Evolutionary conservation across 306 rosid genomes (phyloP).

Genomic region (Urtica urens): DNA sequence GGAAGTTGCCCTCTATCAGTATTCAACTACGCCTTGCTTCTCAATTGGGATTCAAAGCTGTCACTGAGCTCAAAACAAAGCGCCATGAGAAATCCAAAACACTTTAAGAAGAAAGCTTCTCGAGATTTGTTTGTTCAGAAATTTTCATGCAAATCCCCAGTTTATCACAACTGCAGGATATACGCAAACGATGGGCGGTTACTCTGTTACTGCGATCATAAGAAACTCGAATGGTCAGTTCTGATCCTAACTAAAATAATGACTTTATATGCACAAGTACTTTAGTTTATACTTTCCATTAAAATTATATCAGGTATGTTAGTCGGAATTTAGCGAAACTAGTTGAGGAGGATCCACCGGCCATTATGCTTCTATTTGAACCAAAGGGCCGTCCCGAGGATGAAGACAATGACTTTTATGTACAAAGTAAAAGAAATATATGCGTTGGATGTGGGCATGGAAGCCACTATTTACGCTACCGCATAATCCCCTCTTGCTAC

Average conservation of each 20-base stretch:
- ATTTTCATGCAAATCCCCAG: conserved; percentile 88
- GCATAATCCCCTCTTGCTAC: conserved; percentile 94
- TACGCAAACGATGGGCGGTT: conserved; percentile 90
- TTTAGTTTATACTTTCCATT: too few relatives aligned
- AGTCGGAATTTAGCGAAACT: conserved; percentile 68
- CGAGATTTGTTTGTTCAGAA: conserved; percentile 82
- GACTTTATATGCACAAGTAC: too few relatives aligned
- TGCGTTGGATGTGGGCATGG: conserved; percentile 98
- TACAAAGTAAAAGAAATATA: conserved; percentile 86
- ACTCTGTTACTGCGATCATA: conserved; percentile 90
- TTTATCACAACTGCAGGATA: conserved; percentile 91
- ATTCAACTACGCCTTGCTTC: too few relatives aligned
- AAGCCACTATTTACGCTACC: conserved; percentile 80
- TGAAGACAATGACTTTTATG: conserved; percentile 84
- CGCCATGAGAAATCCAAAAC: conserved; percentile 37
- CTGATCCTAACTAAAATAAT: too few relatives aligned
- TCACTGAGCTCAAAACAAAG: conserved; percentile 32
- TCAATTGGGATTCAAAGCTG: conserved; percentile 40
- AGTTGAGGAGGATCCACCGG: conserved; percentile 72
- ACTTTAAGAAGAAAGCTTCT: conserved; percentile 51
- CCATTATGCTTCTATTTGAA: conserved; percentile 90
- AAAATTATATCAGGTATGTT: conserved; percentile 52
- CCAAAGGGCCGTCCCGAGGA: conserved; percentile 99
- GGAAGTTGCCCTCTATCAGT: conserved; percentile 77
- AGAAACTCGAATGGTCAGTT: conserved; percentile 76